Conservation (phyloP, 208 protist species). For the Trypanosoma melophagium region DNA sequence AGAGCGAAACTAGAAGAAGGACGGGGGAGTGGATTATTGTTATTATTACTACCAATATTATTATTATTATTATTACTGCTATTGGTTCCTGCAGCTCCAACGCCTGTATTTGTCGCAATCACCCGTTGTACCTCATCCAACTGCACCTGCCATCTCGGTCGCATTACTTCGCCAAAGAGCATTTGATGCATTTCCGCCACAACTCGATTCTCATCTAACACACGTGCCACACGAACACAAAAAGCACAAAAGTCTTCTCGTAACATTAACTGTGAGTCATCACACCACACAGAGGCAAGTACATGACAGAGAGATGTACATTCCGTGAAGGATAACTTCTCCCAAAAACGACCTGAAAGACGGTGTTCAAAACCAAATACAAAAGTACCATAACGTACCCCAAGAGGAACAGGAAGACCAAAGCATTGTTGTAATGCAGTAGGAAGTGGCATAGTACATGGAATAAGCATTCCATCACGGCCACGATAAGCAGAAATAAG, state of each 20-base stretch:
- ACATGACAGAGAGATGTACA: constrained; percentile 59
- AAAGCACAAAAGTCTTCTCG: constrained; percentile 47
- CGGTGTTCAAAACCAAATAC: constrained; percentile 83
- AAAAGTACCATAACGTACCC: constrained; percentile 60
- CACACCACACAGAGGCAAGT: constrained; percentile 75
- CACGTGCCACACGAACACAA: constrained; percentile 43
- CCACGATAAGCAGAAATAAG: constrained; percentile 72
- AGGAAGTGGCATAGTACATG: constrained; percentile 50
- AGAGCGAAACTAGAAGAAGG: no score
- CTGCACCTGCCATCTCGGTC: constrained; percentile 85
- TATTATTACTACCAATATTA: neutral
- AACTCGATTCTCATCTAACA: constrained; percentile 76
- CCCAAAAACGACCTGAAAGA: constrained; percentile 53
- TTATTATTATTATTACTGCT: neutral
- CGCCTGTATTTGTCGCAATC: constrained; percentile 49
- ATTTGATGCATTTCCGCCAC: constrained; percentile 76
- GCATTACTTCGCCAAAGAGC: constrained; percentile 81
- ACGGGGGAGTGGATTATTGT: neutral
- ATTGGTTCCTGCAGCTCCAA: neutral
- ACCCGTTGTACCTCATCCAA: constrained; percentile 87
- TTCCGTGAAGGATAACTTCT: constrained; percentile 62
- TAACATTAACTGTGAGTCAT: constrained; percentile 71
- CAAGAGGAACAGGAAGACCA: constrained; percentile 47
- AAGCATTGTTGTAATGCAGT: constrained; percentile 80
- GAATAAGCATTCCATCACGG: constrained; percentile 64